Base-by-base conservation (phyloP, 768 basidiomycete species). In the Mrakia hoshinonis region DNA sequence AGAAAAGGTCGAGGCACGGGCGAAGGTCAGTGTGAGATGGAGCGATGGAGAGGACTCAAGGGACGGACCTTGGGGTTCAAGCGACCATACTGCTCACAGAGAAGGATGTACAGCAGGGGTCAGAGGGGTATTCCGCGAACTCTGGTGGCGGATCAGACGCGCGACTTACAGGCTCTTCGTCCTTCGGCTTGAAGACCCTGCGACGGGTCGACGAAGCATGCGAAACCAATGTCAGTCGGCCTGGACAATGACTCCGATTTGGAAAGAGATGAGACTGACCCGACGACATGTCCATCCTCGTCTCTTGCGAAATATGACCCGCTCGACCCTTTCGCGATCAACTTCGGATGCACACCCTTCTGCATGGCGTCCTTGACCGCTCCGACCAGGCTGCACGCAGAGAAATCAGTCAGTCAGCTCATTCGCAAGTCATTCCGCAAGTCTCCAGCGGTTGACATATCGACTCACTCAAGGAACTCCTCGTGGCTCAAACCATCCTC, bases 231-330 rank as follows among this genome's bases (percentile, higher is more conserved):
- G 31, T 34, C 47, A 9, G 20, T 24, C n/a, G 18, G 48, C n/a
- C 29, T 15, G 13, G 26, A 12, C 3, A 34, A 34, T 24, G 3
- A 3, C 51, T 12, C n/a, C 12, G n/a, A 13, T 11, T 2, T 60
- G 24, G 18, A 36, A 38, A 18, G 38, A 69, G 15, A 26, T 3
- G 39, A 29, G 38, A 81, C 89, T 79, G 76, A 90, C 90, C 88
- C 90, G 54, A 92, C 87, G 18, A 89, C 91, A 73, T 89, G 87
- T 9, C 91, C 84, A 55, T 84, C 82, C 26, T 88, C 88, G 18
- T 90, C 88, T n/a, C 90, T 85, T n/a, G 89, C 91, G 79, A 94
- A 94, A 80, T 95, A 95, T 58, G 89, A 91, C 0, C 92, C 92
- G 6, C 89, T 90, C 2, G 89, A 91, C 13, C 92, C 92, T 76